Base-by-base conservation (phyloP, 176 grass and related monocot genomes). In the Chrysopogon serrulatus region DNA sequence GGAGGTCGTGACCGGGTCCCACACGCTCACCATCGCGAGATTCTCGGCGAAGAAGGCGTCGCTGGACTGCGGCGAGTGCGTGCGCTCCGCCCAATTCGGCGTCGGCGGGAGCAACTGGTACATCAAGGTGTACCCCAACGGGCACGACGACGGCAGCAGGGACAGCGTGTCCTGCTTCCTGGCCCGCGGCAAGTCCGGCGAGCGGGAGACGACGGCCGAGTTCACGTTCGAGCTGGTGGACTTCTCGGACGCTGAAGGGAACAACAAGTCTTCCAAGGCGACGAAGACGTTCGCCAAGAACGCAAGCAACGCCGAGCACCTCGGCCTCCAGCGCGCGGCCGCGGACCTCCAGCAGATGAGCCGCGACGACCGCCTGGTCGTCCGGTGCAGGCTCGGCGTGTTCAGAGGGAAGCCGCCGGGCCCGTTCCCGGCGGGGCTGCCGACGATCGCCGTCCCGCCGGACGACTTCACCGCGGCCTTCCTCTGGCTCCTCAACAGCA, bases 41-140 rank as follows among this genome's bases (percentile, higher is more conserved):
- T 82, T 82, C 48, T 82, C 65, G 63, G 21, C 19, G n/a, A 68
- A 70, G 31, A 41, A 41, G 79, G 23, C n/a, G 33, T 16, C 16
- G 33, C 79, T 82, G 1, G 13, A 7, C 15, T 4, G n/a, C 79
- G 65, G 65, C 33, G 65, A 82, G 65, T 71, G 79, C 79, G 45
- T 82, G 33, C 65, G 79, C 6, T 81, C 79, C 64, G 6, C 6
- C 14, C 79, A 56, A 33, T 69, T 81, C 65, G 4, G 0, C 79
- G 45, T 81, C 32, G 64, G 79, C 32, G 79, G 45, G 43, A 56
- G 64, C 64, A 69, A 19, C 79, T 81, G 79, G 79, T 81, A 53
- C 45, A 28, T 81, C 44, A 81, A 68, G 64, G 79, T 81, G 64
- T 81, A 81, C 65, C 79, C 79, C 15, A 82, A 82, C 34, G 65